phyloP scores from a whole-genome alignment of 2,329 filamentous ascomycete genomes.

The Amesomyces nigricolor region DNA sequence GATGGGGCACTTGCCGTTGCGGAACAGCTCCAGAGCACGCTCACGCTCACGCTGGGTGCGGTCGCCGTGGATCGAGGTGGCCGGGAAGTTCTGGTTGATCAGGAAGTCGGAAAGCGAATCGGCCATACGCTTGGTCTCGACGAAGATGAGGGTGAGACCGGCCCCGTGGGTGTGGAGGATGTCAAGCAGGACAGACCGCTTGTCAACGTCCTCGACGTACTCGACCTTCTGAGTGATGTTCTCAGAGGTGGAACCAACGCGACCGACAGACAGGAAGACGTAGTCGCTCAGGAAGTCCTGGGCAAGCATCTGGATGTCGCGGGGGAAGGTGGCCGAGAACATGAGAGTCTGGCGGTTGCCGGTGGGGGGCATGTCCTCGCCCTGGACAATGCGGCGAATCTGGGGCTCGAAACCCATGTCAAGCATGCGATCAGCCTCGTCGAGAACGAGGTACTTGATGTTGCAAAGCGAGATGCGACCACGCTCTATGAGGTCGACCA shows the following conservation, averaged over 20 bases:
- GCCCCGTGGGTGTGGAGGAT: conserved; percentile 91
- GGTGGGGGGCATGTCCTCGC: conserved; percentile 91
- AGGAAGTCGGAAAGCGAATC: conserved; percentile 96
- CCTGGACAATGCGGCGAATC: conserved; percentile 96
- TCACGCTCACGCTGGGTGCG: conserved; percentile 98
- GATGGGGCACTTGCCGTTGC: conserved; percentile 90
- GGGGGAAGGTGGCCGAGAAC: conserved; percentile 99
- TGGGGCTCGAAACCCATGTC: conserved; percentile 99
- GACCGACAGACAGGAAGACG: conserved; percentile 96
- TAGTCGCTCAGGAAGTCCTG: conserved; percentile 99
- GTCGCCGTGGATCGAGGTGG: conserved; percentile 97
- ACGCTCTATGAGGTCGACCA: conserved; percentile 97
- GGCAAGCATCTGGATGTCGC: conserved; percentile 98
- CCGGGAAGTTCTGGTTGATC: conserved; percentile 97
- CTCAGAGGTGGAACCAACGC: conserved; percentile 98
- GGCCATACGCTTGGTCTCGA: conserved; percentile 99
- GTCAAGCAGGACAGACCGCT: conserved; percentile 94
- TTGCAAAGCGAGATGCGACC: conserved; percentile 95
- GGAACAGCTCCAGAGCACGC: conserved; percentile 95
- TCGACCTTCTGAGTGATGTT: conserved; percentile 99
- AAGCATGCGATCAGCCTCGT: conserved; percentile 99
- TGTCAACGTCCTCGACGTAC: conserved; percentile 92
- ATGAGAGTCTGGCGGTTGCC: conserved; percentile 92
- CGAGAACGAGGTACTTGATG: conserved; percentile 98
- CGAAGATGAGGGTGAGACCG: conserved; percentile 92